Percentiles rank a stretch among this genome's conserved stretches.
phyloP scores from a whole-genome alignment of 1,139 yeast species.

The Hansenula sp. region DNA sequence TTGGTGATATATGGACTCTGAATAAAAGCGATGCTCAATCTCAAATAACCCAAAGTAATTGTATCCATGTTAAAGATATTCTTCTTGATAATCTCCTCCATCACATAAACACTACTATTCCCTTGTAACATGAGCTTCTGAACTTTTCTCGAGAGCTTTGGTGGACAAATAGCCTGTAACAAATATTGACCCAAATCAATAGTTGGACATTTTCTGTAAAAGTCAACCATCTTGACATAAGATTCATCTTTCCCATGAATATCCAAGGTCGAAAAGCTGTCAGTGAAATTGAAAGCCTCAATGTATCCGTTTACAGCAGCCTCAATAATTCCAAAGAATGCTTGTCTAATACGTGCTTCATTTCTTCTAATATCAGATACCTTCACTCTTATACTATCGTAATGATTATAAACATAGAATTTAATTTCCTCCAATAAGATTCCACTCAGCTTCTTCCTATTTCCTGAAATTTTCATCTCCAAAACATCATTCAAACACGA shows the following conservation, averaged over 20 bases:
- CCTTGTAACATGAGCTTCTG: neutral
- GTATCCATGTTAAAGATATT: neutral
- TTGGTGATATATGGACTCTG: slow-evolving; percentile 5
- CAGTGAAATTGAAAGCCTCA: slow-evolving; percentile 1
- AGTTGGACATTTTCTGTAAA: slow-evolving; percentile 2
- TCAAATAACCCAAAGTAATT: neutral
- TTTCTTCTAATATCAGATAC: neutral
- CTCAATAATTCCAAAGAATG: neutral
- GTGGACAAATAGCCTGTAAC: neutral
- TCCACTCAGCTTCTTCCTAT: neutral
- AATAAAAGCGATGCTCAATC: slow-evolving; percentile 1
- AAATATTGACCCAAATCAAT: slow-evolving; percentile 4
- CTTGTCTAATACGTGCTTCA: neutral
- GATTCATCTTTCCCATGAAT: neutral
- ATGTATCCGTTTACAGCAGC: neutral
- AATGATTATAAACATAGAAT: neutral
- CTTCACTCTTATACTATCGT: neutral
- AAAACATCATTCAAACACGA: neutral
- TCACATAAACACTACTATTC: neutral
- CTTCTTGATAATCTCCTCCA: neutral
- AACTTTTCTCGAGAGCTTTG: neutral
- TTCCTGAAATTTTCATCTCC: neutral
- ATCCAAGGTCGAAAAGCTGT: neutral
- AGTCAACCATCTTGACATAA: slow-evolving; percentile 3
- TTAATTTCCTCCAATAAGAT: neutral